phyloP scores from a whole-genome alignment of 345 rosid genomes.

The Geranium rotundifolium region DNA sequence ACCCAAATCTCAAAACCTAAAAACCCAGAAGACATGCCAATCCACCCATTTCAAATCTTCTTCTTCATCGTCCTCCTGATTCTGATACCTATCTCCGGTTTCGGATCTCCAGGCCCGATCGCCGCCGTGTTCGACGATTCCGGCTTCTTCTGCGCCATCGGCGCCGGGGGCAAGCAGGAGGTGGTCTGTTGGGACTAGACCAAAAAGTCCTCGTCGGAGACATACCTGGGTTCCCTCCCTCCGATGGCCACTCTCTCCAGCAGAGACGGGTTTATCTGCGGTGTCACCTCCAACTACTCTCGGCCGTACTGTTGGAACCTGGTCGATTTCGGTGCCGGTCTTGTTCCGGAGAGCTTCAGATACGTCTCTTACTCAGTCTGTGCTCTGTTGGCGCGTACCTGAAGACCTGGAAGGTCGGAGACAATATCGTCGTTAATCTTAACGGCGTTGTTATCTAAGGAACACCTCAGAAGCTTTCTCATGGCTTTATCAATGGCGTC shows the following conservation, averaged over 20 bases:
- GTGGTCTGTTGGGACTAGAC: slow-evolving; percentile 75
- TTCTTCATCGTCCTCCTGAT: slow-evolving; percentile 17
- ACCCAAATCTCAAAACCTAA: background rate
- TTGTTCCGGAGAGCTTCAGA: slow-evolving; percentile 43
- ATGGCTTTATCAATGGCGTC: too few species aligned
- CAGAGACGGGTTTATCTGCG: slow-evolving; percentile 71
- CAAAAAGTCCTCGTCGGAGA: slow-evolving; percentile 24
- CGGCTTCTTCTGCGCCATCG: slow-evolving; percentile 94
- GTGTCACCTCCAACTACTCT: slow-evolving; percentile 57
- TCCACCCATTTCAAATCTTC: slow-evolving; percentile 1
- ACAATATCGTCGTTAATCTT: too few species aligned
- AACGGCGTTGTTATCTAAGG: too few species aligned
- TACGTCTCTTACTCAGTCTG: slow-evolving; percentile 59
- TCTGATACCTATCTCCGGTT: slow-evolving; percentile 37
- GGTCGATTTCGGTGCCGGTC: slow-evolving; percentile 38
- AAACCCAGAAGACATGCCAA: background rate
- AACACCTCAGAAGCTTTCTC: too few species aligned
- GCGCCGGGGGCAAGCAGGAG: slow-evolving; percentile 71
- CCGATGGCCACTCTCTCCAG: slow-evolving; percentile 63
- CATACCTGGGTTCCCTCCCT: slow-evolving; percentile 23
- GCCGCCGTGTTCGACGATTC: slow-evolving; percentile 64
- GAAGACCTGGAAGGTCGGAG: too few species aligned
- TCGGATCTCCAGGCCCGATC: slow-evolving; percentile 74
- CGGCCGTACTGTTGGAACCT: slow-evolving; percentile 60
- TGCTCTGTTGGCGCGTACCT: too few species aligned